Evolutionary conservation across 208 protist genomes (phyloP).

Genomic region (Leishmania arabica): DNA sequence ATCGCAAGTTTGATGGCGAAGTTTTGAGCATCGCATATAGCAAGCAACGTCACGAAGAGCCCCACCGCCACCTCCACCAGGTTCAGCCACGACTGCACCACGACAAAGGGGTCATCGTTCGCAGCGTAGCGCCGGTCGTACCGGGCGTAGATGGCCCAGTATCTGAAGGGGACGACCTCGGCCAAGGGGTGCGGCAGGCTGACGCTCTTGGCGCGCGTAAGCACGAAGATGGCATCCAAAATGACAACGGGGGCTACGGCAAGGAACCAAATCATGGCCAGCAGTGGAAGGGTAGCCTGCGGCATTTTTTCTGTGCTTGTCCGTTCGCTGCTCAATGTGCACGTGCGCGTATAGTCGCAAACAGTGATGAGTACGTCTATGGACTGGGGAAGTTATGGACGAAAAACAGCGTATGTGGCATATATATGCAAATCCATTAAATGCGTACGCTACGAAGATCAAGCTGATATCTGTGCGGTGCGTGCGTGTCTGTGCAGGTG

Average conservation of each 20-base stretch:
- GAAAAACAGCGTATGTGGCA: not conserved
- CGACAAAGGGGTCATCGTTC: constrained; percentile 86
- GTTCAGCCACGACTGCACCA: constrained; percentile 84
- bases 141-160: constrained; percentile 68
- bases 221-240: constrained; percentile 72
- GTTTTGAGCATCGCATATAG: constrained; percentile 12
- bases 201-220: constrained; percentile 34
- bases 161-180: constrained; percentile 49
- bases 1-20: constrained; percentile 50
- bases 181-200: constrained; percentile 51
- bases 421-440: not conserved
- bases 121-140: constrained; percentile 78
- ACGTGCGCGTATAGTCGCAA: not conserved
- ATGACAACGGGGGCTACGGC: constrained; percentile 58
- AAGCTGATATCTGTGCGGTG: not conserved
- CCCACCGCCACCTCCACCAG: constrained; percentile 66
- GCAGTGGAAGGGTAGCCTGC: constrained; percentile 42
- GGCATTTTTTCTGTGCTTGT: constrained; percentile 18
- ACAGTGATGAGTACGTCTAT: not conserved
- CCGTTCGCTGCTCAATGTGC: not conserved
- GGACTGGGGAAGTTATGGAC: not conserved
- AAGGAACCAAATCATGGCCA: constrained; percentile 71
- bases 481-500: not conserved
- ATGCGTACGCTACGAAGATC: not conserved
- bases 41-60: constrained; percentile 40